phyloP scores from a whole-genome alignment of 2,329 filamentous ascomycete genomes.

The Zelopaecilomyces penicillatus region DNA sequence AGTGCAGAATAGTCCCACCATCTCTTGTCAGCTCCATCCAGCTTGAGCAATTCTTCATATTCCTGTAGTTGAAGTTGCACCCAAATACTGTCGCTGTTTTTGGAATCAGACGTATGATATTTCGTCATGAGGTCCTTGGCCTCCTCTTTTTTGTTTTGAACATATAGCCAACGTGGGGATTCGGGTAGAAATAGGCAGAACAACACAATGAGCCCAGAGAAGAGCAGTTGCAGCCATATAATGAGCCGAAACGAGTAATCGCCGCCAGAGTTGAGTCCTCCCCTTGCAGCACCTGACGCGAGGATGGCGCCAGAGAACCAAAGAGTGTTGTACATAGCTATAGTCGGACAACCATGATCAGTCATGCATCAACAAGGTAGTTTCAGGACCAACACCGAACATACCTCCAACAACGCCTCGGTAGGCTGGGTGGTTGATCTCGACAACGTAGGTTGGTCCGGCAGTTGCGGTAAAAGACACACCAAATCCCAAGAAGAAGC shows the following conservation, averaged over 20 bases:
- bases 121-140: slow-evolving; percentile 29
- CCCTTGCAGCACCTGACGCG: slow-evolving; percentile 40
- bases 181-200: slow-evolving; percentile 31
- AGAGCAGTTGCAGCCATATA: slow-evolving; percentile 35
- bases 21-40: slow-evolving; percentile 35
- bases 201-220: slow-evolving; percentile 31
- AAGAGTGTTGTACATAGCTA: slow-evolving; percentile 31
- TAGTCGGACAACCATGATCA: neutral
- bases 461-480: slow-evolving; percentile 32
- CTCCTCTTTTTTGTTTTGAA: slow-evolving; percentile 28
- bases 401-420: slow-evolving; percentile 32
- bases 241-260: slow-evolving; percentile 33
- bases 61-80: slow-evolving; percentile 37
- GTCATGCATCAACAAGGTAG: neutral
- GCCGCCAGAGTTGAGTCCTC: slow-evolving; percentile 29
- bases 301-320: slow-evolving; percentile 43
- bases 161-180: slow-evolving; percentile 34
- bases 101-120: slow-evolving; percentile 29
- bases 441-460: slow-evolving; percentile 30
- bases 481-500: slow-evolving; percentile 49
- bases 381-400: neutral
- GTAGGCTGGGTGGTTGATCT: slow-evolving; percentile 38
- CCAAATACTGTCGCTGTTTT: slow-evolving; percentile 35
- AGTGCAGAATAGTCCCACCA: slow-evolving; percentile 41
- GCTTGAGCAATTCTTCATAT: slow-evolving; percentile 33